These are phyloP conservation scores for Rhytidiadelphus loreus DNA, from an alignment of 225 moss, liverwort and hornwort genomes.

Conservation along the genomic window DNA sequence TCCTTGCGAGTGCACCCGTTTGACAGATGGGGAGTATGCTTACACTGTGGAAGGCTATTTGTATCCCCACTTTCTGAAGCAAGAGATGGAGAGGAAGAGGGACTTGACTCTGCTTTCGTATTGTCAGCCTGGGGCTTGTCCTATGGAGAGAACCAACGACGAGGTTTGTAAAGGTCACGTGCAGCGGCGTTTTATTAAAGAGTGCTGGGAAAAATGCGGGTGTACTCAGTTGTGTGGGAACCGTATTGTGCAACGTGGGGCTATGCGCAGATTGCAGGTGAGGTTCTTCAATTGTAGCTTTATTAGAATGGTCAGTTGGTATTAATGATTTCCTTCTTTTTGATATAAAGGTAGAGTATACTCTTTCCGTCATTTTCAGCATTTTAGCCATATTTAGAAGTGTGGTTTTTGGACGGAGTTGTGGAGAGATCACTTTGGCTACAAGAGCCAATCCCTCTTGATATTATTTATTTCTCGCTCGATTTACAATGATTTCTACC, in stretches of 20 bases:
- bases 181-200: constrained; percentile 68
- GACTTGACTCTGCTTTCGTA: constrained; percentile 5
- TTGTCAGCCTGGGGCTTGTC: constrained; percentile 40
- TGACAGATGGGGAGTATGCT: constrained; percentile 61
- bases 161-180: constrained; percentile 60
- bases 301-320: neutral
- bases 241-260: constrained; percentile 77
- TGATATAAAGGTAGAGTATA: neutral
- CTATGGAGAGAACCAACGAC: constrained; percentile 20
- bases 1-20: constrained; percentile 61
- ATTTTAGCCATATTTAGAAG: neutral
- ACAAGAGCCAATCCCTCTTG: neutral
- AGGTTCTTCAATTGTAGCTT: neutral
- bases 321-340: neutral
- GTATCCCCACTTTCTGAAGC: constrained; percentile 29
- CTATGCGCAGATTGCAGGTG: constrained; percentile 54
- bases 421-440: neutral
- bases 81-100: constrained; percentile 25
- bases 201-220: constrained; percentile 97
- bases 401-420: neutral
- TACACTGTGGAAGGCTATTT: constrained; percentile 60
- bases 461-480: neutral
- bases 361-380: neutral
- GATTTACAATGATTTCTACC: neutral
- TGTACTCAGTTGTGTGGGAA: constrained; percentile 70